Evolutionary conservation across 805 yeast species (phyloP).

Genomic region (Suhomyces prunicola): DNA sequence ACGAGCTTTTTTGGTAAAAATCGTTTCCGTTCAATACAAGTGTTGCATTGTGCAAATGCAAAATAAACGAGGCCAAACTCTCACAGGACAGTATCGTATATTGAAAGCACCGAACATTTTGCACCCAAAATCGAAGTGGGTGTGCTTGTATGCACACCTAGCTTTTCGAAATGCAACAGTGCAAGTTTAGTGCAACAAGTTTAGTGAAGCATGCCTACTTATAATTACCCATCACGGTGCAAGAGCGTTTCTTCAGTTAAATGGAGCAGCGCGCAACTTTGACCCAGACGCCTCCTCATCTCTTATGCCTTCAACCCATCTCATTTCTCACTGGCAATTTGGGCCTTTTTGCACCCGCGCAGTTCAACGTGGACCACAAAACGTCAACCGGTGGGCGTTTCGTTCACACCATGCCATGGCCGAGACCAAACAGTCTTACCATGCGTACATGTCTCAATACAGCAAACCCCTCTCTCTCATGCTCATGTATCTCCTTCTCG

Average conservation of each 20-base stretch:
- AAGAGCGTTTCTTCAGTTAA: not conserved
- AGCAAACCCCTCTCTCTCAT: not conserved
- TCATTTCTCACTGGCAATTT: too few species aligned
- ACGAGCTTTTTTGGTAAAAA: too few species aligned
- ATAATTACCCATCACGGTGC: not conserved
- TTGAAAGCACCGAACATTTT: too few species aligned
- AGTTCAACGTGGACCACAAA: not conserved
- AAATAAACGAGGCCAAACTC: too few species aligned
- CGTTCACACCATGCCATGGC: not conserved
- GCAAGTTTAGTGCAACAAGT: not conserved
- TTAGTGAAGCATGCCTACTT: not conserved
- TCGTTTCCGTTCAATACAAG: too few species aligned
- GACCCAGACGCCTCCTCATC: not conserved
- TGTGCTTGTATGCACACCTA: not conserved
- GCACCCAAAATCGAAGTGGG: not conserved
- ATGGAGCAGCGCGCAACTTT: not conserved
- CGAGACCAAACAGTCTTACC: too few species aligned
- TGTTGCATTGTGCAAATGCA: too few species aligned
- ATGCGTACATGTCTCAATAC: not conserved
- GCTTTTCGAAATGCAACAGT: too few species aligned
- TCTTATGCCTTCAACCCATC: too few species aligned
- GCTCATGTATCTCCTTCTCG: not conserved
- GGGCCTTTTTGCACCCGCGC: not conserved
- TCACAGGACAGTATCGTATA: too few species aligned
- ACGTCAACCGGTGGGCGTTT: not conserved